phyloP scores from a whole-genome alignment of 1,284 basidiomycete genomes.

The Tilletia walkeri region DNA sequence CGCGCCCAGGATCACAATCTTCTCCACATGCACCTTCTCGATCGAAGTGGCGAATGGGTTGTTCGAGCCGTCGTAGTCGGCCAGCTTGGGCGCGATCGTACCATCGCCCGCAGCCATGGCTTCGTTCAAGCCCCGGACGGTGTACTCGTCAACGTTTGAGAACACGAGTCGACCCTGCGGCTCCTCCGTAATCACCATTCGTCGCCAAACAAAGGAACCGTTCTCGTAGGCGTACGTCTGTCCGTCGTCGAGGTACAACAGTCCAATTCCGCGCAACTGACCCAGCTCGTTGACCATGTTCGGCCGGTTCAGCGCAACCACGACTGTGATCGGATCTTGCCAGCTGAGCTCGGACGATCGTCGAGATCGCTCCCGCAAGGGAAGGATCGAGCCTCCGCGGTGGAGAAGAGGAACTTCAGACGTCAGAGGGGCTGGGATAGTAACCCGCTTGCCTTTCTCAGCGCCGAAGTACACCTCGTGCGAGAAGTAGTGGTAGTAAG shows the following conservation, averaged over 20 bases:
- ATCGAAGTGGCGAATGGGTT: constrained; percentile 44
- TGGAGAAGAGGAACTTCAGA: constrained; percentile 76
- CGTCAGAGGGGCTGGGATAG: constrained; percentile 73
- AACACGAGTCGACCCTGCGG: constrained; percentile 1
- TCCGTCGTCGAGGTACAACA: constrained; percentile 94
- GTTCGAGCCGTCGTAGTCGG: constrained; percentile 18
- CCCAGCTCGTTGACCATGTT: constrained; percentile 19
- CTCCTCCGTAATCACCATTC: constrained; percentile 28
- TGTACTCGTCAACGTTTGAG: constrained; percentile 22
- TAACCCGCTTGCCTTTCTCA: constrained; percentile 65
- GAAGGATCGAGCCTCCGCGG: constrained; percentile 85
- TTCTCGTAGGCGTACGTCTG: constrained; percentile 74
- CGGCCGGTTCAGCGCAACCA: constrained; percentile 70
- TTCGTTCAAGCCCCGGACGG: constrained; percentile 32
- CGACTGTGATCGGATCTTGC: constrained; percentile 87
- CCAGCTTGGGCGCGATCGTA: not conserved
- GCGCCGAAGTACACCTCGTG: constrained; percentile 64
- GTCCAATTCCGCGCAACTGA: constrained; percentile 65
- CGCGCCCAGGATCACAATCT: constrained; percentile 48
- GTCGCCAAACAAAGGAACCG: constrained; percentile 71
- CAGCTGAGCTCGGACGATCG: constrained; percentile 84
- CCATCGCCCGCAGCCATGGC: constrained; percentile 18
- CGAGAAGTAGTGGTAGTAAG: constrained; percentile 90
- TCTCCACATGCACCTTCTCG: constrained; percentile 44
- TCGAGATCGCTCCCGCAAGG: constrained; percentile 80